Evolutionary conservation across 2,329 filamentous ascomycete genomes (phyloP), one percentile per base, ranked within the genome.

Genomic region (Calonectria leucothoes): DNA sequence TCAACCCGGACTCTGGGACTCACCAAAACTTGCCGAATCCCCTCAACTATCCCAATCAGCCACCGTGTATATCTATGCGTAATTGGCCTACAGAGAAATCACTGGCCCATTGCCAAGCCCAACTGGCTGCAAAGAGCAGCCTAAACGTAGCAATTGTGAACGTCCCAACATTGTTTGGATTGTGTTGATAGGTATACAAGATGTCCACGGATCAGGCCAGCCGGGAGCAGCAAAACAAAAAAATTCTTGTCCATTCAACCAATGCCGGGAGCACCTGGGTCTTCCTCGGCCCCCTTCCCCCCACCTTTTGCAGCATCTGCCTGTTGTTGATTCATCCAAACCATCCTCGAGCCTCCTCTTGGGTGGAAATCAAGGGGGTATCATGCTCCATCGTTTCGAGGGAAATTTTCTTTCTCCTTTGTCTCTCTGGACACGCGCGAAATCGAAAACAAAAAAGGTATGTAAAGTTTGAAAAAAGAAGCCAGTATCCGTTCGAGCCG

Each of bases 111-210:
- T 31, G 17, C n/a, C 59, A 35, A 29, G n/a, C 17, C 51, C 49
- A 29, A 31, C 15, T 33, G 17, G 42, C 29, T 48, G 27, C 8
- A n/a, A 35, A 35, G 3, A n/a, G 51, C 33, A 57, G 15, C 11
- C 31, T 20, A 49, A 42, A 39, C 23, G 39, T 37, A 31, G 20
- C 61, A 59, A 57, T 57, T 20, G n/a, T 25, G 55, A 71, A 51
- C 42, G 55, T 51, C 65, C 67, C 71, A 68, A 67, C 64, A 57
- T 51, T 42, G 52, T 57, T 68, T 70, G 61, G 51, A 70, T 63
- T 70, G 31, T 68, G 68, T 65, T 65, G 55, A 65, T 69, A 74
- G 68, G 57, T 74, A 67, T 74, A 65, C 68, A 69, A 68, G 64
- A 65, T 45, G 37, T 57, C 49, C 68, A 59, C 69, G 48, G 45